phyloP scores from a whole-genome alignment of 2,329 filamentous ascomycete species.

The Byssoonygena ceratinophila region DNA sequence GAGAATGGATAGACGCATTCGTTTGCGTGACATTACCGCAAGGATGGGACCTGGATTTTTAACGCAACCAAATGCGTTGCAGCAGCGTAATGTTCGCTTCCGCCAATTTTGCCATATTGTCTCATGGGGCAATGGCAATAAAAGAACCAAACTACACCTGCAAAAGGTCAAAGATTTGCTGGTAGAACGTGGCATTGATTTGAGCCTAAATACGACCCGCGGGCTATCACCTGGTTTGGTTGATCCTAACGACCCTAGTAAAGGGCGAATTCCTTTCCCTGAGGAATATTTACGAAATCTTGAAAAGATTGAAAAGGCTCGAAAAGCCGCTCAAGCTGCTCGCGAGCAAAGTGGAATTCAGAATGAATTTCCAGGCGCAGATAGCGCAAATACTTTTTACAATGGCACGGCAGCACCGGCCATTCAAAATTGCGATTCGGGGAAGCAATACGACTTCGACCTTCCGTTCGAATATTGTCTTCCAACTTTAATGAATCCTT shows the following conservation, averaged over 20 bases:
- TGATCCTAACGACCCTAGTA: slow-evolving; percentile 9
- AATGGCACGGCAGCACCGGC: too few species aligned
- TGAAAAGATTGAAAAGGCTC: not conserved
- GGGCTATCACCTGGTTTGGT: slow-evolving; percentile 19
- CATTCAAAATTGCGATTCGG: not conserved
- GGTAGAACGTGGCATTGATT: slow-evolving; percentile 10
- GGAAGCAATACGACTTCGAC: not conserved
- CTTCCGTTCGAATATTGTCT: not conserved
- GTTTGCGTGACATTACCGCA: slow-evolving; percentile 22
- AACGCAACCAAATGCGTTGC: slow-evolving; percentile 21
- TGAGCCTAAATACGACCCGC: slow-evolving; percentile 15
- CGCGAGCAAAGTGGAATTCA: too few species aligned
- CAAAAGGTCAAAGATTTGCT: slow-evolving; percentile 7
- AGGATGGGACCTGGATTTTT: slow-evolving; percentile 22
- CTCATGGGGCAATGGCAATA: slow-evolving; percentile 23
- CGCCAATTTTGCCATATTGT: slow-evolving; percentile 21
- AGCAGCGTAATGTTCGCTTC: slow-evolving; percentile 24
- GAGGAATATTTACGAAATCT: not conserved
- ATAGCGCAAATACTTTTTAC: not conserved
- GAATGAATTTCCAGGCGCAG: not conserved
- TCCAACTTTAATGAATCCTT: not conserved
- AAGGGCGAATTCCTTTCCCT: slow-evolving; percentile 14
- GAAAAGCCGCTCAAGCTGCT: not conserved
- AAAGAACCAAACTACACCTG: slow-evolving; percentile 17
- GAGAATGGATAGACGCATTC: slow-evolving; percentile 24